Evolutionary conservation across 2,329 filamentous ascomycete genomes (phyloP), one percentile per base, ranked within the genome.

Genomic region (Alternaria arbusti): DNA sequence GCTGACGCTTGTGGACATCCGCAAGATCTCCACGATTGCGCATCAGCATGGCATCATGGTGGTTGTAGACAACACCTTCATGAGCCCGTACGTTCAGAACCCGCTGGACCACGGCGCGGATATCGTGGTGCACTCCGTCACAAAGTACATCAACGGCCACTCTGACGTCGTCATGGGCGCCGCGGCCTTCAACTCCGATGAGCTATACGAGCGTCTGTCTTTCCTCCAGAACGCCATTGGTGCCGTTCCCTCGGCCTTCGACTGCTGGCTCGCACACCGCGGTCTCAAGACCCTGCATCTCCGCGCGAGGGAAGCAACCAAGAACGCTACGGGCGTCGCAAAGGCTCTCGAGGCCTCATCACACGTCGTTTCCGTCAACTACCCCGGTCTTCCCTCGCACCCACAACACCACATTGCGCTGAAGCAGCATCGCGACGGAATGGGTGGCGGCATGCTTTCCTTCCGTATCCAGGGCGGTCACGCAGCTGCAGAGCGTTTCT

Each of bases 141-240:
- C 96, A 47, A 99, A 99, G 84, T 99, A 98, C 84, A 98, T 99
- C 84, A 98, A 98, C 81, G 96, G 96, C 54, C 96, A 99, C 84
- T 89, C 87, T 2, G 96, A 99, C 80, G 96, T 99, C 9, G 90
- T 98, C 74, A 99, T 99, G 96, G 96, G 96, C 70, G 91, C 96
- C 28, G 95, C 94, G 50, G 96, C 96, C 54, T 96, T 97, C 87
- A 98, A 97, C 86, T 92, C 91, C 28, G 89, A 93, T 60, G 87
- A 89, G 17, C 86, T 99, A 71, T 89, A 90, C 78, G 84, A 90
- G 67, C 89, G 92, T 45, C 88, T 99, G 22, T 85, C 88, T 55
- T 99, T 98, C 86, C 87, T 99, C 43, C 96, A 99, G 81, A 99
- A 99, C 83, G 96, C 96, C 71, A 97, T 97, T 71, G 96, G 96